Evolutionary conservation across 2,329 filamentous ascomycete genomes (phyloP), one percentile per base, ranked within the genome.

Genomic region (Sporothrix mexicana): DNA sequence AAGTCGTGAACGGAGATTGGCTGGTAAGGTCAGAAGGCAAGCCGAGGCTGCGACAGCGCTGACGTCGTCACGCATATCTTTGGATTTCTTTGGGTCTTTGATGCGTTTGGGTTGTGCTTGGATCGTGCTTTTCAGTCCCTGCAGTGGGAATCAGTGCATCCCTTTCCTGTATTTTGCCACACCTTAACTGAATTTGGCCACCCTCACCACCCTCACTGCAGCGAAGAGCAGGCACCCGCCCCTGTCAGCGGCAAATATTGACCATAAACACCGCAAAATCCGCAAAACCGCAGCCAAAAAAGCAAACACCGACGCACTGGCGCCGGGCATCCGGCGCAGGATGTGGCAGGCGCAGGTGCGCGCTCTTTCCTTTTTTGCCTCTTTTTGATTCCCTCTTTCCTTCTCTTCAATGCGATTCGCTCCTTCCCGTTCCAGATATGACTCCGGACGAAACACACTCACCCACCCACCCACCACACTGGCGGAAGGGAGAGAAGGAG

Each of bases 391-490:
- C 30, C 30, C 30, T 36, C 30, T 36, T 36, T 36, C 30, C 30
- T 3, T 17, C 15, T n/a, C 7, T 25, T 25, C 30, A 20, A 43
- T 36, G 53, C 53, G 30, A 62, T 64, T 69, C 30, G 71, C 64
- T 69, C 71, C 62, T 69, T 72, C 55, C 64, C 66, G 64, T 61
- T 72, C 55, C 8, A 71, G 69, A 45, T 59, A 6, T 25, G 69
- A 53, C 69, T 64, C 69, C 45, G 69, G 25, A 53, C 45, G 69
- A 70, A 62, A 53, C 69, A 23, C 49, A 41, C 41, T 8, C n/a
- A 49, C 30, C 30, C 30, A 36, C 30, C 30, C 30, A 36, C 66
- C 20, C 13, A 64, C 23, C 57, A 41, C 5, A 51, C 10, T 23
- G 9, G 41, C 55, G 43, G 45, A 43, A 57, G 67, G 66, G 15